Evolutionary conservation across 139 green algal species (phyloP).

Genomic region (Desmodesmus armatus): DNA sequence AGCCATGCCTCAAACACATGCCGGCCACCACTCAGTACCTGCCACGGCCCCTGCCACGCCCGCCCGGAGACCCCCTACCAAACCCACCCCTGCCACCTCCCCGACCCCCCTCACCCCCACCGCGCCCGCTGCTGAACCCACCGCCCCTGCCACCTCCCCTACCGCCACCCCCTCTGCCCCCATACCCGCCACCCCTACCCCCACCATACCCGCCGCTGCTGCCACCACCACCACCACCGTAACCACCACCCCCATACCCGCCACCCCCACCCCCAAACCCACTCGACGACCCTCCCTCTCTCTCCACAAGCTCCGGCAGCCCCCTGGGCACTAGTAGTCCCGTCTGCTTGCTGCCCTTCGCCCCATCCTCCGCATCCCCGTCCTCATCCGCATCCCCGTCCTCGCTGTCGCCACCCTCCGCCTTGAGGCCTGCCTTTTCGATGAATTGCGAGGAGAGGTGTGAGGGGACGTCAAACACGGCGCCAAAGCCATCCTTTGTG

Average conservation of each 20-base stretch:
- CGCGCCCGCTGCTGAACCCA: neutral
- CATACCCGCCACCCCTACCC: conserved; percentile 8
- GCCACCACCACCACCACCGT: conserved; percentile 32
- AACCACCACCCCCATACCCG: conserved; percentile 33
- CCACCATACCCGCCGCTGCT: conserved; percentile 17
- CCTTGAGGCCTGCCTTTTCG: conserved; percentile 49
- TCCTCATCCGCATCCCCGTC: neutral
- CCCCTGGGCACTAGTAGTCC: conserved; percentile 53
- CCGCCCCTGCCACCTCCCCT: conserved; percentile 37
- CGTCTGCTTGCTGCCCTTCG: conserved; percentile 30
- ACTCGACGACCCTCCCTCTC: conserved; percentile 27
- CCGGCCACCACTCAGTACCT: too few species aligned
- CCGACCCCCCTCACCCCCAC: conserved; percentile 32
- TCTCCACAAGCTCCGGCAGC: conserved; percentile 75
- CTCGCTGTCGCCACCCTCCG: neutral
- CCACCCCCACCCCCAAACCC: conserved; percentile 34
- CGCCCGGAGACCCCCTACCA: conserved; percentile 36
- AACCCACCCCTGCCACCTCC: conserved; percentile 35
- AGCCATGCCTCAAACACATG: neutral
- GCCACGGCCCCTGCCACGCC: conserved; percentile 46
- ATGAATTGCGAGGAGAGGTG: conserved; percentile 68
- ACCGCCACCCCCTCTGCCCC: conserved; percentile 32
- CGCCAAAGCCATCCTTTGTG: conserved; percentile 81
- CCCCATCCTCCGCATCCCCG: conserved; percentile 10
- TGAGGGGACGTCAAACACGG: conserved; percentile 93